Evolutionary conservation across 2,329 filamentous ascomycete species (phyloP).

Genomic region (Byssoonygena ceratinophila): DNA sequence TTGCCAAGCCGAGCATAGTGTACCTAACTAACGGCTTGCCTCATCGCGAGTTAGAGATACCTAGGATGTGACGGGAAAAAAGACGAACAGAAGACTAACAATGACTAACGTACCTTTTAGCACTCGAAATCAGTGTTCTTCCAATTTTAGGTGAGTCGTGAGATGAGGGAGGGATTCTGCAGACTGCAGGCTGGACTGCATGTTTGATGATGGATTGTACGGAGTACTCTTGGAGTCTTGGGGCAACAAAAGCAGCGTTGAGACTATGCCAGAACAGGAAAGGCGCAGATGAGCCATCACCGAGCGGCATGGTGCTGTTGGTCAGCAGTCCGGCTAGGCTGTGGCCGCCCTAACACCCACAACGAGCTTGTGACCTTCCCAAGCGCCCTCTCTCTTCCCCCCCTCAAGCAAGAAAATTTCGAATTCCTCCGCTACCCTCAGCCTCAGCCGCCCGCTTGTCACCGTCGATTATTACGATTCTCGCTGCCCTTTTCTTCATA

Average conservation of each 20-base stretch:
- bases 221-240: too few species aligned
- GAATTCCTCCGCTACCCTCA: slow-evolving; percentile 1
- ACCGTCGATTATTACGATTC: slow-evolving; percentile 1
- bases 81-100: too few species aligned
- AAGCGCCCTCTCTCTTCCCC: not conserved
- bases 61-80: too few species aligned
- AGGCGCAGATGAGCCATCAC: not conserved
- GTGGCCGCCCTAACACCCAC: not conserved
- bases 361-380: not conserved
- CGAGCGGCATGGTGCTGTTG: not conserved
- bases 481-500: slow-evolving; percentile 7
- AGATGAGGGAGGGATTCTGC: too few species aligned
- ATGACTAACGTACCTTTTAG: too few species aligned
- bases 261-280: not conserved
- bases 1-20: not conserved
- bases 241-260: slow-evolving; percentile 7
- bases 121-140: too few species aligned
- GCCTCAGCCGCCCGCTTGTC: not conserved
- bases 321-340: not conserved
- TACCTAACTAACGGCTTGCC: too few species aligned
- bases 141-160: too few species aligned
- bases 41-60: too few species aligned
- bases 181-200: too few species aligned
- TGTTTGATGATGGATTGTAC: too few species aligned
- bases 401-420: not conserved